Evolutionary conservation across 768 basidiomycete genomes (phyloP), one percentile per base, ranked within the genome.

Genomic region (Trametes maxima): DNA sequence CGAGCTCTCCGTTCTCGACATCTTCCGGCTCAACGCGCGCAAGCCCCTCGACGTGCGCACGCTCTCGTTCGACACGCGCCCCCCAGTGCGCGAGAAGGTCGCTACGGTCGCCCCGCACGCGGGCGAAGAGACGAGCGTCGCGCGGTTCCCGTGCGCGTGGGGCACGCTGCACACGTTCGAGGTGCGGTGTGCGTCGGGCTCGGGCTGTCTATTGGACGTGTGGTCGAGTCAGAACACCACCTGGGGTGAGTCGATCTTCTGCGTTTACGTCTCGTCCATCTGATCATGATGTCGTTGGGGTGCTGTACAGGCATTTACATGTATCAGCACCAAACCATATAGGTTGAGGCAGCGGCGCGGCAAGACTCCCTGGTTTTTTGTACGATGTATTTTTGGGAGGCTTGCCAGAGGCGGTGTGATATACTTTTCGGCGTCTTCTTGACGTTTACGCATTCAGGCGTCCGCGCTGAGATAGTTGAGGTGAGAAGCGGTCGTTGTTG

Each of bases 311-410:
- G 69, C 17, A 42, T 68, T 3, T 68, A 63, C 57, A 67, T 71
- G 67, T 69, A 68, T 62, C 70, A 71, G 60, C 61, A 68, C 52
- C 68, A 69, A 43, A 69, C 68, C 17, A 45, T 69, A 12, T 67
- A 46, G 45, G 17, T 11, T 2, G n/a, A 33, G 3, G 7, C n/a
- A 36, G 33, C n/a, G 33, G 35, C 25, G 25, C 43, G 16, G 21
- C 45, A 22, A 22, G 13, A 46, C 8, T 8, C 4, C 45, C 43
- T 8, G 3, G 14, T 24, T 21, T 46, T 1, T 24, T 46, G 45
- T 46, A 46, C 21, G 11, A 2, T 13, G 13, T 19, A 22, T 21
- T 22, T 46, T 24, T 19, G 21, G 22, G 8, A 8, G 7, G 17
- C 43, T 44, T 19, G 43, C 21, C n/a, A 19, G 43, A 17, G 21